phyloP scores from a whole-genome alignment of 148 eudicot species.

The Fagopyrum tataricum region DNA sequence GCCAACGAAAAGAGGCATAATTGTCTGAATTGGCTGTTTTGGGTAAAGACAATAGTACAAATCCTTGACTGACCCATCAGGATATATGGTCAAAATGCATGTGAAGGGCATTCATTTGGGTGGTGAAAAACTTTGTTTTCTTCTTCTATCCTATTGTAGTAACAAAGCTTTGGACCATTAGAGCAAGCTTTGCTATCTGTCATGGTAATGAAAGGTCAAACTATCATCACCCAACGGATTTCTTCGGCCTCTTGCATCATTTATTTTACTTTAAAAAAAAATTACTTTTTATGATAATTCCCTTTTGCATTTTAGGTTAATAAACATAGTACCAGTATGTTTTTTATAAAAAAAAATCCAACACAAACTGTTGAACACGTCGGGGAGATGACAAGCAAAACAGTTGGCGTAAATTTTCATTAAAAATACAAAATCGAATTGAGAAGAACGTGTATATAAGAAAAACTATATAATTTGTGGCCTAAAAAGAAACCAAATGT shows the following conservation, averaged over 20 bases:
- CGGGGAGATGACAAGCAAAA: no score
- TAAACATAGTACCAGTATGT: no score
- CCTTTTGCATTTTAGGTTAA: no score
- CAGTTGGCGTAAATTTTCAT: no score
- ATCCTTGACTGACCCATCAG: neutral
- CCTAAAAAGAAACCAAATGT: no score
- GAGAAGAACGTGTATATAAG: no score
- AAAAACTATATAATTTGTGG: no score
- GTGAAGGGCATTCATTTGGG: neutral
- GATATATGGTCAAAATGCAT: neutral
- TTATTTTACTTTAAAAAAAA: no score
- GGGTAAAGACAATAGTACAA: neutral
- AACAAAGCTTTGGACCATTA: neutral
- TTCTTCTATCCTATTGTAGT: neutral
- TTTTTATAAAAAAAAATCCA: no score
- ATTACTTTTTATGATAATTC: no score
- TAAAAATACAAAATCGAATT: no score
- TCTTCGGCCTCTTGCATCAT: neutral
- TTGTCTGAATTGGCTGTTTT: slow-evolving; percentile 6
- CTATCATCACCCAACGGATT: neutral
- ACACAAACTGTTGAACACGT: no score
- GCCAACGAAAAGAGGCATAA: neutral
- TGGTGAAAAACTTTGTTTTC: neutral
- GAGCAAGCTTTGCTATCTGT: neutral
- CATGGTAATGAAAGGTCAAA: neutral